Conservation (phyloP, 1,284 basidiomycete species). For the Athelia sp. region DNA sequence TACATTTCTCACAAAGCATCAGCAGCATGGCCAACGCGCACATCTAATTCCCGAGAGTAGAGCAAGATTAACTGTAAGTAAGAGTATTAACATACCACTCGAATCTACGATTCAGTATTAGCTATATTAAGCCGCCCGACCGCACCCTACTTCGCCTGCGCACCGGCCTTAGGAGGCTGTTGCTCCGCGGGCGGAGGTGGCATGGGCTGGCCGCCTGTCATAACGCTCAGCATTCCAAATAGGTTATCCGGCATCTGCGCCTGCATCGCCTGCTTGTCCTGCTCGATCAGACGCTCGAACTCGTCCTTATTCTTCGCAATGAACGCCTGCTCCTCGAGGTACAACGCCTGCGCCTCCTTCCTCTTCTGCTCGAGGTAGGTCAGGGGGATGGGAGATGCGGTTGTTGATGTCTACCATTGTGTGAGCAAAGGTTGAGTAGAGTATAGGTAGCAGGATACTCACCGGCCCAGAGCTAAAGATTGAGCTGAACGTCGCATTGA, state of each 20-base stretch:
- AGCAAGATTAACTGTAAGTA: background rate
- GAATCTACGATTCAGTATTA: background rate
- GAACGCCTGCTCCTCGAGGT: conserved; percentile 86
- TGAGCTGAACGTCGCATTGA: background rate
- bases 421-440: conserved; percentile 2
- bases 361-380: conserved; percentile 93
- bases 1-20: no score
- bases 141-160: background rate
- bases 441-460: background rate
- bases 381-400: conserved; percentile 46
- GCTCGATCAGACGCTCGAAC: conserved; percentile 75
- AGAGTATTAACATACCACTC: conserved; percentile 2
- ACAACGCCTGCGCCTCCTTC: conserved; percentile 78
- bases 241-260: conserved; percentile 39
- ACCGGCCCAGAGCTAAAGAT: conserved; percentile 2
- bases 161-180: background rate
- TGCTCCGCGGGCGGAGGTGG: background rate
- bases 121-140: background rate
- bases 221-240: conserved; percentile 10
- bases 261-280: conserved; percentile 75
- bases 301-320: conserved; percentile 78
- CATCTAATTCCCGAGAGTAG: no score
- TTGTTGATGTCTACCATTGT: conserved; percentile 17
- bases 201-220: background rate
- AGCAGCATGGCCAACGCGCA: no score